Evolutionary conservation across 768 basidiomycete genomes (phyloP).

Genomic region (Myochromella boudieri): DNA sequence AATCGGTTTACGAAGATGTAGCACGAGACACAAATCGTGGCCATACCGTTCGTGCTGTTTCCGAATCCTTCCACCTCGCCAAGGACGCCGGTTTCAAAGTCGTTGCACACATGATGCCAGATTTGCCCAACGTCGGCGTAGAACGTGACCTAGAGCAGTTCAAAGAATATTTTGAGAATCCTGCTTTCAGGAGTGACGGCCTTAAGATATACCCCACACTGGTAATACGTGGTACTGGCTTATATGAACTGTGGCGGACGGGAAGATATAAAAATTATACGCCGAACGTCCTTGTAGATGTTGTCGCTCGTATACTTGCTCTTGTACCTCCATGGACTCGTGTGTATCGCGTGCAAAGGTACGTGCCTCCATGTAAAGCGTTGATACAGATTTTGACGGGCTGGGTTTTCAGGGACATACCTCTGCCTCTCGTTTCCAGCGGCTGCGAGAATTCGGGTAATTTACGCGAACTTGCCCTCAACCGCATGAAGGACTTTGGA

Average conservation of each 20-base stretch:
- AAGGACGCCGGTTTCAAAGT: conserved; percentile 99
- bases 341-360: conserved; percentile 97
- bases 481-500: conserved; percentile 99
- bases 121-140: conserved; percentile 95
- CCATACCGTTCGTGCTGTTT: conserved; percentile 96
- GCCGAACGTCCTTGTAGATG: conserved; percentile 96
- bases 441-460: conserved; percentile 99
- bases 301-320: conserved; percentile 93
- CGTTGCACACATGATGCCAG: conserved; percentile 99
- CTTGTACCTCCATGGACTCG: conserved; percentile 98
- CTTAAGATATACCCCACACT: conserved; percentile 98
- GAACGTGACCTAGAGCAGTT: conserved; percentile 98
- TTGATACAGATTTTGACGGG: conserved; percentile 5
- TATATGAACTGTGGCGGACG: conserved; percentile 95
- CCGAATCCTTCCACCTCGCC: conserved; percentile 95
- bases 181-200: conserved; percentile 94
- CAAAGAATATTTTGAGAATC: conserved; percentile 99
- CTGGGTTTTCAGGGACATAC: conserved; percentile 74
- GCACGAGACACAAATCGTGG: conserved; percentile 98
- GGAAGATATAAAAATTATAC: conserved; percentile 99
- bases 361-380: conserved; percentile 5
- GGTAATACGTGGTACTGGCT: conserved; percentile 94
- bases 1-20: conserved; percentile 99
- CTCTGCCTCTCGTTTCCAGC: conserved; percentile 92
- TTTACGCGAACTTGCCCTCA: conserved; percentile 91